A percentile compares a stretch with the other conserved stretches of the same genome.
These are phyloP conservation scores for Globisporangium echinulatum DNA, from an alignment of 352 stramenopile genomes.

Conservation along the genomic window DNA sequence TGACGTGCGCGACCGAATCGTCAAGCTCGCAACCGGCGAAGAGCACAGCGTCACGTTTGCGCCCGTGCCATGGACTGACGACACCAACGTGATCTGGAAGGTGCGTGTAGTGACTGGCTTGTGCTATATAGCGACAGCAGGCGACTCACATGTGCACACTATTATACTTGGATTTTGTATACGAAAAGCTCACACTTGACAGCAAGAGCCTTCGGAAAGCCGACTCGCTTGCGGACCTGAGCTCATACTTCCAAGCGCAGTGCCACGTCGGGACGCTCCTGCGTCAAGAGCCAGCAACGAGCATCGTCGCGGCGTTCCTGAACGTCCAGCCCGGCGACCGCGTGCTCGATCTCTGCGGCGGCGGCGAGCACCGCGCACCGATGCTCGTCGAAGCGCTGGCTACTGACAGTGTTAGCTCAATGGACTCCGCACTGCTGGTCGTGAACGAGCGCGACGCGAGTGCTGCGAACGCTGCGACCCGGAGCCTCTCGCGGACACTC, in stretches of 20 bases:
- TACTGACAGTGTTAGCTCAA: neutral
- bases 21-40: slow-evolving; percentile 53
- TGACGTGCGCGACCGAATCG: slow-evolving; percentile 39
- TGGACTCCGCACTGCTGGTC: slow-evolving; percentile 26
- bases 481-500: slow-evolving; percentile 52
- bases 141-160: neutral
- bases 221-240: slow-evolving; percentile 81
- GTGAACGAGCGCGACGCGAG: slow-evolving; percentile 68
- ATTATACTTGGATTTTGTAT: neutral
- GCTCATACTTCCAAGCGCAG: slow-evolving; percentile 91
- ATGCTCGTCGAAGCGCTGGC: slow-evolving; percentile 35
- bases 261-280: slow-evolving; percentile 86
- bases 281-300: slow-evolving; percentile 93
- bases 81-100: slow-evolving; percentile 67
- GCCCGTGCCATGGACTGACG: slow-evolving; percentile 59
- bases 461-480: slow-evolving; percentile 38
- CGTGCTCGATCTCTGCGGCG: slow-evolving; percentile 64
- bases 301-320: slow-evolving; percentile 94
- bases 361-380: slow-evolving; percentile 57
- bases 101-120: slow-evolving; percentile 10
- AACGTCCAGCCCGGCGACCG: slow-evolving; percentile 77
- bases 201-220: slow-evolving; percentile 85
- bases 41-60: slow-evolving; percentile 45
- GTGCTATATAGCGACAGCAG: neutral
- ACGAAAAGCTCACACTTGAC: slow-evolving; percentile 39